A percentile compares a stretch with the other conserved stretches of the same genome.
Conservation (phyloP, 192 early-diverging fungal species). For the Coemansia pectinata region DNA sequence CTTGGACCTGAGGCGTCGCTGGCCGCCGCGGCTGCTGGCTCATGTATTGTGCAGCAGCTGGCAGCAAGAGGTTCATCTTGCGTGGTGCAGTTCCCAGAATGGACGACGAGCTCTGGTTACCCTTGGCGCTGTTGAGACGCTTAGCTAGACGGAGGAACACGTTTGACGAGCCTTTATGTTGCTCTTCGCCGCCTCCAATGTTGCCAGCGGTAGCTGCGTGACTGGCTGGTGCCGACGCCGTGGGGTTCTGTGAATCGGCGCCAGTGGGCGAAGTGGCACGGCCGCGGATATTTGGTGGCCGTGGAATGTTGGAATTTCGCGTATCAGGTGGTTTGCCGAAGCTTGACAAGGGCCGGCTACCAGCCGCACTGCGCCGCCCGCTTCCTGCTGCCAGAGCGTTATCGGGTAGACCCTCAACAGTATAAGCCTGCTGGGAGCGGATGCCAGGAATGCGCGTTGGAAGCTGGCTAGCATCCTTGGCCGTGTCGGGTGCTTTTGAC, state of each 20-base stretch:
- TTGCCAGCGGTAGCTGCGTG: conserved; percentile 10
- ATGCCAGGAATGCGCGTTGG: conserved; percentile 50
- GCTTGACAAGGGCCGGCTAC: conserved; percentile 30
- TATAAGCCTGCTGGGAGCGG: conserved; percentile 10
- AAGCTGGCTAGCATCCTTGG: conserved; percentile 1
- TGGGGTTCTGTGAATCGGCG: not conserved
- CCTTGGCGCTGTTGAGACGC: conserved; percentile 42
- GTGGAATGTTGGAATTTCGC: conserved; percentile 46
- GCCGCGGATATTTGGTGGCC: conserved; percentile 36
- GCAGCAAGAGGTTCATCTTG: conserved; percentile 51
- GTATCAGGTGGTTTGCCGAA: conserved; percentile 35
- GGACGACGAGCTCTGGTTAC: conserved; percentile 9
- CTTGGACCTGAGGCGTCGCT: conserved; percentile 35
- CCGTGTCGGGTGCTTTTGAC: not conserved
- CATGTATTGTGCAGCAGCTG: conserved; percentile 50
- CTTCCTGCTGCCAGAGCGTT: not conserved
- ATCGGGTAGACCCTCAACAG: not conserved
- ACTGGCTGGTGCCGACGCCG: not conserved
- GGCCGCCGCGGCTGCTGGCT: conserved; percentile 45
- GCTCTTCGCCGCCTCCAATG: not conserved
- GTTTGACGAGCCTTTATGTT: conserved; percentile 18
- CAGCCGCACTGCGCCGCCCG: not conserved
- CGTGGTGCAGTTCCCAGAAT: conserved; percentile 44
- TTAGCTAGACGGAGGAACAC: conserved; percentile 47
- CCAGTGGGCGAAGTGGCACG: conserved; percentile 58